Percentiles rank a stretch among this genome's conserved stretches.
Conservation (phyloP, 202 grass and related monocot genomes). For the Panicum hallii region DNA sequence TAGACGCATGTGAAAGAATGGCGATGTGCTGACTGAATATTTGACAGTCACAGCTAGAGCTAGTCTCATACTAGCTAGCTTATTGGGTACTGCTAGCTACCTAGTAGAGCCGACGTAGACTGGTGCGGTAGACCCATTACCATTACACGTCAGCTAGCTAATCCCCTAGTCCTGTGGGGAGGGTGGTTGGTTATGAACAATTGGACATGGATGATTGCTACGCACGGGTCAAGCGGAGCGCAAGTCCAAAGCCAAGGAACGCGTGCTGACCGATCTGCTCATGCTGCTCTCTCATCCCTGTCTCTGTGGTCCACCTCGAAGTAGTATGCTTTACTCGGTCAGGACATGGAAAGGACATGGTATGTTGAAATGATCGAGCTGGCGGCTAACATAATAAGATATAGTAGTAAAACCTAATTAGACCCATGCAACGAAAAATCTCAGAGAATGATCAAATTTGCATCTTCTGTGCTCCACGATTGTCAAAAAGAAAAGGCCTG, state of each 20-base stretch:
- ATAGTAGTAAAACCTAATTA: background rate
- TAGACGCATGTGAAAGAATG: background rate
- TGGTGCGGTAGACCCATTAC: background rate
- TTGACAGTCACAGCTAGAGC: background rate
- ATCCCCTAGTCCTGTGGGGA: background rate
- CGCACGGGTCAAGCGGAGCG: slow-evolving; percentile 12
- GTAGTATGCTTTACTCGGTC: slow-evolving; percentile 20
- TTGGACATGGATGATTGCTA: background rate
- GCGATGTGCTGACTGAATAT: background rate
- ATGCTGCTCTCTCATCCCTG: background rate
- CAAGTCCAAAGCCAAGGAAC: slow-evolving; percentile 20
- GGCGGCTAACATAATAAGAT: background rate
- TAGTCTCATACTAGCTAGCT: background rate
- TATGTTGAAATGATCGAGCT: background rate
- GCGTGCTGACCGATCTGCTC: slow-evolving; percentile 3
- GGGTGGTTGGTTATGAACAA: slow-evolving; percentile 26
- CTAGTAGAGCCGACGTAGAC: background rate
- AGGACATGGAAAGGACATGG: background rate
- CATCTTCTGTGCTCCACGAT: background rate
- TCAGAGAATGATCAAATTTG: too few species aligned
- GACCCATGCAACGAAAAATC: background rate
- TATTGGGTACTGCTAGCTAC: too few species aligned
- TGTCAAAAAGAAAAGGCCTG: too few species aligned
- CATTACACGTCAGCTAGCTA: too few species aligned
- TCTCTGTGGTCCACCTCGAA: slow-evolving; percentile 1